These are phyloP conservation scores for Vitis vinifera DNA, from an alignment of 164 flowering plant species.

Conservation along the genomic window DNA sequence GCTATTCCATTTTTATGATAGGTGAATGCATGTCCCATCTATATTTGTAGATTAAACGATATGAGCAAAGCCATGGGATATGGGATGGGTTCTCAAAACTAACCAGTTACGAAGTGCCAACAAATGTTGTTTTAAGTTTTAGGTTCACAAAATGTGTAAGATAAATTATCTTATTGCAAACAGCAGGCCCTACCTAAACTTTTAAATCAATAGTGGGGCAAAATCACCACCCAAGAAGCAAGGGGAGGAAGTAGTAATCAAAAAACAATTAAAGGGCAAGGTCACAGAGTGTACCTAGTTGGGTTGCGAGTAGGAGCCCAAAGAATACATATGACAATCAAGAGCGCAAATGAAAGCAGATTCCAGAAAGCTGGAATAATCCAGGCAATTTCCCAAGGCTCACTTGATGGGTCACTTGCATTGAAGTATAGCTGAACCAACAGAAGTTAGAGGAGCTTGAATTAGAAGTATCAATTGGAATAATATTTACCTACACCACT, in stretches of 20 bases:
- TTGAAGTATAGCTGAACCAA: conserved; percentile 76
- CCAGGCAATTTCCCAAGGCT: conserved; percentile 82
- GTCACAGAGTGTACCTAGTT: conserved; percentile 53
- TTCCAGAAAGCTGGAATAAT: conserved; percentile 86
- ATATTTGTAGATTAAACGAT: too few relatives aligned
- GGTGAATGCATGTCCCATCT: too few relatives aligned
- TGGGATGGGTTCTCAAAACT: too few relatives aligned
- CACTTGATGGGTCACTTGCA: conserved; percentile 74
- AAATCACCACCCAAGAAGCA: not conserved
- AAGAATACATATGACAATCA: conserved; percentile 69
- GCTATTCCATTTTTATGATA: too few relatives aligned
- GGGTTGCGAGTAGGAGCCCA: conserved; percentile 88
- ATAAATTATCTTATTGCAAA: not conserved
- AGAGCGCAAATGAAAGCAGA: conserved; percentile 61
- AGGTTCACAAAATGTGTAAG: too few relatives aligned
- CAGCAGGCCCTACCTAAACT: too few relatives aligned
- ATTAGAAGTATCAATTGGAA: too few relatives aligned
- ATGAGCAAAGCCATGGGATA: too few relatives aligned
- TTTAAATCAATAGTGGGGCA: not conserved
- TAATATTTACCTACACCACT: too few relatives aligned
- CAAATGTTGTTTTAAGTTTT: too few relatives aligned
- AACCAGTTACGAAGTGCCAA: too few relatives aligned
- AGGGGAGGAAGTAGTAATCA: not conserved
- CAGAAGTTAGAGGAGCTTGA: conserved; percentile 4
- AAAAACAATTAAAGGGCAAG: not conserved